Percentiles rank a stretch among this genome's conserved stretches.
Conservation (phyloP, 169 alveolate genomes). For the Blepharisma undulans region DNA sequence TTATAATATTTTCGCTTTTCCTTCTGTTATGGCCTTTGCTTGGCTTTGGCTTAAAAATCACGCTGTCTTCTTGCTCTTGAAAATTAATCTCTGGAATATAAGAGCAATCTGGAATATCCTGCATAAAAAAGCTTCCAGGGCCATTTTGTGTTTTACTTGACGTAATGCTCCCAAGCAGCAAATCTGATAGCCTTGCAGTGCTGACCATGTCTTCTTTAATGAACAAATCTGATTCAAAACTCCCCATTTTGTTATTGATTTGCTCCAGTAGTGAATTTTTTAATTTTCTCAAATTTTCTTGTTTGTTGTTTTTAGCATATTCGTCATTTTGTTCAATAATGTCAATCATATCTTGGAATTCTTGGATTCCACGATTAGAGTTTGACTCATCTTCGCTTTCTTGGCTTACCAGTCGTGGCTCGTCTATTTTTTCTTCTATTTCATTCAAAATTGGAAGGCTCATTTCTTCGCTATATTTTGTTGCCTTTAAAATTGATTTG, state of each 20-base stretch:
- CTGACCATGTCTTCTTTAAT: background rate
- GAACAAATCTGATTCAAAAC: background rate
- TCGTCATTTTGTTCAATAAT: background rate
- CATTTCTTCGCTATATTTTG: background rate
- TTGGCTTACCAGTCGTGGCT: background rate
- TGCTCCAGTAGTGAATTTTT: background rate
- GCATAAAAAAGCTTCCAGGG: background rate
- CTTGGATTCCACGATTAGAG: background rate
- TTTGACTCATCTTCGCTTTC: background rate
- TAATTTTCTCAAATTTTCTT: background rate
- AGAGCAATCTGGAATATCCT: background rate
- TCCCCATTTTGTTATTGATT: background rate
- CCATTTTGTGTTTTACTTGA: background rate
- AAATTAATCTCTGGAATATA: background rate
- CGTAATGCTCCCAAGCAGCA: background rate
- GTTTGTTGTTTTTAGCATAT: background rate
- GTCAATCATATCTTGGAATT: background rate
- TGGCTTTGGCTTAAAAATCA: background rate
- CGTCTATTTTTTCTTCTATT: background rate
- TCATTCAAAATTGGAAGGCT: background rate
- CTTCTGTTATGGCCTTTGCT: background rate
- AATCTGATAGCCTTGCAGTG: background rate
- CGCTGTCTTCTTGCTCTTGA: background rate
- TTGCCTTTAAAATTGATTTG: background rate
- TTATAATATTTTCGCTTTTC: background rate